A percentile compares a stretch with the other conserved stretches of the same genome.
Evolutionary conservation across 1,139 yeast genomes (phyloP).

Genomic region (Taphrina confusa): DNA sequence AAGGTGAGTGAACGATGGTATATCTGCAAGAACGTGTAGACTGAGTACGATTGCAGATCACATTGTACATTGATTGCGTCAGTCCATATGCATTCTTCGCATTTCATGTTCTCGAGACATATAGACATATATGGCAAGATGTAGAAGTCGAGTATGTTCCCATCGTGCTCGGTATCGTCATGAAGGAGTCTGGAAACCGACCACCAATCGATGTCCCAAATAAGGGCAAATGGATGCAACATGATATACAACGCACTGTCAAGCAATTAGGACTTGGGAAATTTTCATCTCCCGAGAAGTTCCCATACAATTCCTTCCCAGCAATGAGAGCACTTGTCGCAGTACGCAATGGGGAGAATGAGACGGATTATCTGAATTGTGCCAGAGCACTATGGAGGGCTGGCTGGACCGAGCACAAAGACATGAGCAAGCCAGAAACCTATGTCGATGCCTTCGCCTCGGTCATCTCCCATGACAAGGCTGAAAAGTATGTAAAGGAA

Average conservation of each 20-base stretch:
- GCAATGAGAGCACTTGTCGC: conserved; percentile 17
- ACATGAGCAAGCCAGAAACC: conserved; percentile 16
- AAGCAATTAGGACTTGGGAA: conserved; percentile 21
- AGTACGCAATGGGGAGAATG: conserved; percentile 14
- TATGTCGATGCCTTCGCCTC: conserved; percentile 11
- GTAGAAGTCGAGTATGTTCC: conserved; percentile 26
- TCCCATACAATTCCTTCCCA: conserved; percentile 29
- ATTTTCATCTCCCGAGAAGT: conserved; percentile 12
- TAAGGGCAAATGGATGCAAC: conserved; percentile 18
- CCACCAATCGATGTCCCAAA: conserved; percentile 21
- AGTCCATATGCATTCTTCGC: conserved; percentile 29
- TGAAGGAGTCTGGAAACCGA: conserved; percentile 28
- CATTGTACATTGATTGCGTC: conserved; percentile 26
- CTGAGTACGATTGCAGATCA: too few species aligned
- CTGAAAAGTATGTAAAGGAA: conserved; percentile 13
- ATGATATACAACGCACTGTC: conserved; percentile 15
- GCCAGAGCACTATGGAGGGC: conserved; percentile 26
- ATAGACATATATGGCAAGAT: conserved; percentile 24
- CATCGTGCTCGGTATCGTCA: conserved; percentile 11
- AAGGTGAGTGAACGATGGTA: conserved; percentile 7
- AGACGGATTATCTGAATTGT: conserved; percentile 23
- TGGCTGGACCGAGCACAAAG: conserved; percentile 34
- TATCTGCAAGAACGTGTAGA: too few species aligned
- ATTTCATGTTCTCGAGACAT: conserved; percentile 23
- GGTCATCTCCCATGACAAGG: conserved; percentile 21